Base-by-base conservation (phyloP, 495 filamentous ascomycete species). In the Neurospora sp. region DNA sequence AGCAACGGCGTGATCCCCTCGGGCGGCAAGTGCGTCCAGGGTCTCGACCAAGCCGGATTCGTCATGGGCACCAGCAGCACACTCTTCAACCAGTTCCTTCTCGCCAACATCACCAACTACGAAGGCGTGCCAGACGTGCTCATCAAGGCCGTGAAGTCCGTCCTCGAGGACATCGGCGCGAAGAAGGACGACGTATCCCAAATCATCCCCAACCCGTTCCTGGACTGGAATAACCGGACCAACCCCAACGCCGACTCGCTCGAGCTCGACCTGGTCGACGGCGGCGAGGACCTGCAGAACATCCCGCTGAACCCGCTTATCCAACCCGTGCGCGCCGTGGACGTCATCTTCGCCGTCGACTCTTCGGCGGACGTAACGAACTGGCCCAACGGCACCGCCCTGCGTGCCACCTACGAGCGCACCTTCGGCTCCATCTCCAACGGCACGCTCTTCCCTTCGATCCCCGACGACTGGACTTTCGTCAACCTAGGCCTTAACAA, bases 291-390 rank as follows among this genome's bases (percentile, higher is more conserved):
- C 79, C 78, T 89, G 23, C 93, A 98, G 79, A 97, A 97, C 80
- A 89, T 97, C 70, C 95, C 95, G 0, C 85, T 97, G 2, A 87
- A 94, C 75, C 96, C 96, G 0, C 87, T 95, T 6, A 92, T 97
- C 78, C 93, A 97, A 77, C 93, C 93, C 0, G 40, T 81, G 39
- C 92, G 95, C 37, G 75, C 87, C 54, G 91, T 98, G 70, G 96
- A 98, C 80, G 92, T 97, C 35, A 94, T 98, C 80, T 97, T 98
- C 80, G 95, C 95, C 31, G 84, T 97, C 75, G 95, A 98, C 82
- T 90, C 89, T 66, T 93, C 91, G 9, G 94, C 93, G 40, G 95
- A 98, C 81, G 95, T 91, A 0, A 80, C 82, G 12, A 86, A 83
- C 83, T 98, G 93, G 93, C 95, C 95, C 69, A 96, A 97, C 82